Evolutionary conservation across 345 rosid genomes (phyloP).

Genomic region (Citrus unshiu): DNA sequence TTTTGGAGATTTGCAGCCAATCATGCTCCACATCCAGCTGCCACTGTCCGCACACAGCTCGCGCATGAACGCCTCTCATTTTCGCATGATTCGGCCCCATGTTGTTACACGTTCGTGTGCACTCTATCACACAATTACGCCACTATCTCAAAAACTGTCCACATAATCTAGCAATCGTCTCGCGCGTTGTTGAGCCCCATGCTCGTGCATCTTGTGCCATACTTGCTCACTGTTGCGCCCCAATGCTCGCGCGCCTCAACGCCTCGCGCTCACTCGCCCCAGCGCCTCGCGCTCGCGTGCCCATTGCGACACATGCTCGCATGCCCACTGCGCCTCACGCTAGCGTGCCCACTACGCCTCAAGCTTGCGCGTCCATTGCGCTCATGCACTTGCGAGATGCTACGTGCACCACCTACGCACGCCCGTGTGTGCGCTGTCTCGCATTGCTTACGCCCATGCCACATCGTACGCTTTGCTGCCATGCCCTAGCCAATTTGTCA

Average conservation of each 20-base stretch:
- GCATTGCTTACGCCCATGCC: too few species aligned
- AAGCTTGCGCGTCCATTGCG: too few species aligned
- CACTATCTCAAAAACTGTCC: too few species aligned
- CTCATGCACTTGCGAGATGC: too few species aligned
- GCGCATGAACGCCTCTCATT: too few species aligned
- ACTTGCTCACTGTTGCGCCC: rapidly evolving
- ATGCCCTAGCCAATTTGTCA: too few species aligned
- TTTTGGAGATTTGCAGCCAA: too few species aligned
- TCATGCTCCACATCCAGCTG: rapidly evolving
- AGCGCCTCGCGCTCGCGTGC: rapidly evolving
- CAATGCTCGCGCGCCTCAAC: rapidly evolving
- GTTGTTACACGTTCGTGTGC: rapidly evolving
- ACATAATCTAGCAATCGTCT: rapidly evolving
- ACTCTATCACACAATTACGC: rapidly evolving
- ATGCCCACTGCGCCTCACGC: rapidly evolving
- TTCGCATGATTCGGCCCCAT: too few species aligned
- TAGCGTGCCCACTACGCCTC: too few species aligned
- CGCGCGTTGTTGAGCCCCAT: rapidly evolving
- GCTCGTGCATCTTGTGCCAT: too few species aligned
- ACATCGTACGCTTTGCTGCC: too few species aligned
- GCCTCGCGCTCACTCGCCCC: rapidly evolving
- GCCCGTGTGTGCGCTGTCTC: too few species aligned
- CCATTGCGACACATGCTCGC: rapidly evolving
- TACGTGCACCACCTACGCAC: rapidly evolving
- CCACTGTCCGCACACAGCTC: rapidly evolving